Evolutionary conservation across 2,329 filamentous ascomycete genomes (phyloP).

Genomic region (Cytospora chrysosperma): DNA sequence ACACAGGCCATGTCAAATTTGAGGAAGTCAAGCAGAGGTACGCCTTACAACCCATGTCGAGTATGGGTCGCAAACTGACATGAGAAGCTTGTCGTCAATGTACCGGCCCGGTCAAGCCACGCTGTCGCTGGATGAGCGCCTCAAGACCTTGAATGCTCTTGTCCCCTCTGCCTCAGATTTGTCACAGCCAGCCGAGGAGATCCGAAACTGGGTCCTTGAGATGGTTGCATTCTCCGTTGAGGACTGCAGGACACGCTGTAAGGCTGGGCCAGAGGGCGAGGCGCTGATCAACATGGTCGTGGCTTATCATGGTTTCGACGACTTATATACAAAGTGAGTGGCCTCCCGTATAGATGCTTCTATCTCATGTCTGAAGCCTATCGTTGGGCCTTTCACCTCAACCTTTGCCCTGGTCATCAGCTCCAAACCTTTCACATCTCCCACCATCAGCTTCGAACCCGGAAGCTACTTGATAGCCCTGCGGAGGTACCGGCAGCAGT

Average conservation of each 20-base stretch:
- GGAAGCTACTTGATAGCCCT: background rate
- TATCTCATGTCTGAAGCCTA: background rate
- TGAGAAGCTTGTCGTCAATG: background rate
- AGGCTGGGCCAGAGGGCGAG: background rate
- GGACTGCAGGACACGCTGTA: background rate
- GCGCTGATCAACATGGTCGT: background rate
- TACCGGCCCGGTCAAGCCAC: background rate
- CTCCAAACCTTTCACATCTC: too few relatives aligned
- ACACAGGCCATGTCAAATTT: background rate
- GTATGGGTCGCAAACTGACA: background rate
- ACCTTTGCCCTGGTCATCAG: too few relatives aligned
- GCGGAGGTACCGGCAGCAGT: background rate
- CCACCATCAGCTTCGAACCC: background rate
- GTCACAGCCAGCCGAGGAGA: background rate
- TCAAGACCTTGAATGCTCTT: background rate
- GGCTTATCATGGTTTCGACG: background rate
- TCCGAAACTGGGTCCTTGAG: background rate
- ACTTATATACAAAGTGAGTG: background rate
- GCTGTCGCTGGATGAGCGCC: background rate
- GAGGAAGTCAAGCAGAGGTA: background rate
- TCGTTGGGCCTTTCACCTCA: background rate
- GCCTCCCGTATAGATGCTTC: background rate
- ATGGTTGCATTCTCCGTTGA: background rate
- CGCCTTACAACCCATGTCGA: background rate
- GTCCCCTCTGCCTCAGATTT: background rate